phyloP scores from a whole-genome alignment of 192 early-diverging fungal species.

The Podila verticillata region DNA sequence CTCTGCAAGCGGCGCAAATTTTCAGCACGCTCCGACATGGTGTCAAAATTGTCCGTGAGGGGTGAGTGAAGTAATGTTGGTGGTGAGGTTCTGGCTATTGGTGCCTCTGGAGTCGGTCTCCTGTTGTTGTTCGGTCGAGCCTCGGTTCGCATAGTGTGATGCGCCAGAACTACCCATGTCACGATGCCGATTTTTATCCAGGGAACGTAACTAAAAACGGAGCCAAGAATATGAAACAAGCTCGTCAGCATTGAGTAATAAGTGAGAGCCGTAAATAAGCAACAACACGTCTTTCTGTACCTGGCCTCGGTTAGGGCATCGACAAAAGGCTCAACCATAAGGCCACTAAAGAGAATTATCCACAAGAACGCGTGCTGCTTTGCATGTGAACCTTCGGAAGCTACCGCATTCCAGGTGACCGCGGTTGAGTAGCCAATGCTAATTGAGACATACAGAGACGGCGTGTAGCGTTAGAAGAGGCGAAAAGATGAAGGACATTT shows the following conservation, averaged over 20 bases:
- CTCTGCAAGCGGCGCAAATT: neutral
- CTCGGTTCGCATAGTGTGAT: neutral
- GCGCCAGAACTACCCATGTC: neutral
- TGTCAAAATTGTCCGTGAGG: neutral
- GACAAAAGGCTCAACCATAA: neutral
- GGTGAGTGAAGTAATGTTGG: neutral
- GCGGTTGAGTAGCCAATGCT: neutral
- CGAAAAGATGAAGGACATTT: too few species aligned
- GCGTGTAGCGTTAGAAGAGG: too few species aligned
- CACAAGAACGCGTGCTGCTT: constrained; percentile 2
- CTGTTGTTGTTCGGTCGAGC: neutral
- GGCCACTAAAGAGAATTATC: neutral
- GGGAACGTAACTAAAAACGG: neutral
- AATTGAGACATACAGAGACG: too few species aligned
- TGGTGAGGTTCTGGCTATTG: neutral
- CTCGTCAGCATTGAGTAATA: too few species aligned
- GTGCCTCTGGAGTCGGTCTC: too few species aligned
- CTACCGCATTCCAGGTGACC: neutral
- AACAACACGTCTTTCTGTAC: neutral
- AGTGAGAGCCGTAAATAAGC: too few species aligned
- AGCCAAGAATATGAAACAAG: too few species aligned
- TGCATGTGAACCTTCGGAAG: neutral
- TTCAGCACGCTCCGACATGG: neutral
- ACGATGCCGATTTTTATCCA: neutral
- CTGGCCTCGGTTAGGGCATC: neutral